Conservation (phyloP, 2,329 filamentous ascomycete species). For the Beauveria sp. region DNA sequence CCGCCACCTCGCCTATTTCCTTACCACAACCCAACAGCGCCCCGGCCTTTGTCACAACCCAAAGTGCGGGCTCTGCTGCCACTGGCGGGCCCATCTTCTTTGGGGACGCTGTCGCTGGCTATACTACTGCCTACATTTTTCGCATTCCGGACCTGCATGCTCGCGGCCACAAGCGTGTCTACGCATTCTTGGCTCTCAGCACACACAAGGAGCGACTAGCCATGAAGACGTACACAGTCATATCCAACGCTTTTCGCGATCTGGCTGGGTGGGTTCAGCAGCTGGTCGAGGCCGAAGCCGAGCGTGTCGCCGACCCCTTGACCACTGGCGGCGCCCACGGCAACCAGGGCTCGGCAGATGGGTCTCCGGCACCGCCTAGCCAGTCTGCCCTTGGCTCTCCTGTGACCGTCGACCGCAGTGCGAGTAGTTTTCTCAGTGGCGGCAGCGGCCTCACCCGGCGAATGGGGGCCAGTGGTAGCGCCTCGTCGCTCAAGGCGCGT, state of each 20-base stretch:
- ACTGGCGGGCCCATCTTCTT: conserved; percentile 63
- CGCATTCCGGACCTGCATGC: conserved; percentile 61
- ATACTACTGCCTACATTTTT: conserved; percentile 64
- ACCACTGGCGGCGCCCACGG: conserved; percentile 30
- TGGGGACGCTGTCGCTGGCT: conserved; percentile 56
- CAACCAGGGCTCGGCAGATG: conserved; percentile 20
- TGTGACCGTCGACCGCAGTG: conserved; percentile 30
- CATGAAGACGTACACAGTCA: conserved; percentile 58
- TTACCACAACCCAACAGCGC: conserved; percentile 30
- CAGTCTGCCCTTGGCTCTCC: conserved; percentile 23
- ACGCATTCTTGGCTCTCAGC: conserved; percentile 58
- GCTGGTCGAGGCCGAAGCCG: conserved; percentile 55
- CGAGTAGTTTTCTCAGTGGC: conserved; percentile 50
- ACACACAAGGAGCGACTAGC: conserved; percentile 57
- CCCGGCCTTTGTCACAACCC: conserved; percentile 46
- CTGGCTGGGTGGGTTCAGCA: conserved; percentile 59
- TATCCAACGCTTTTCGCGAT: conserved; percentile 55
- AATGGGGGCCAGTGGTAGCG: conserved; percentile 49
- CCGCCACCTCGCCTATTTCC: conserved; percentile 33
- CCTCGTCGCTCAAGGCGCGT: conserved; percentile 48
- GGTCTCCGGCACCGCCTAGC: conserved; percentile 18
- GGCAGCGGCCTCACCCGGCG: conserved; percentile 50
- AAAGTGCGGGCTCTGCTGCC: conserved; percentile 44
- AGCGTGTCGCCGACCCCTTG: conserved; percentile 41
- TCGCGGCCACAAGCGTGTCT: conserved; percentile 60